These are phyloP conservation scores for Boletellus ananas DNA, from an alignment of 768 basidiomycete genomes.

Conservation along the genomic window DNA sequence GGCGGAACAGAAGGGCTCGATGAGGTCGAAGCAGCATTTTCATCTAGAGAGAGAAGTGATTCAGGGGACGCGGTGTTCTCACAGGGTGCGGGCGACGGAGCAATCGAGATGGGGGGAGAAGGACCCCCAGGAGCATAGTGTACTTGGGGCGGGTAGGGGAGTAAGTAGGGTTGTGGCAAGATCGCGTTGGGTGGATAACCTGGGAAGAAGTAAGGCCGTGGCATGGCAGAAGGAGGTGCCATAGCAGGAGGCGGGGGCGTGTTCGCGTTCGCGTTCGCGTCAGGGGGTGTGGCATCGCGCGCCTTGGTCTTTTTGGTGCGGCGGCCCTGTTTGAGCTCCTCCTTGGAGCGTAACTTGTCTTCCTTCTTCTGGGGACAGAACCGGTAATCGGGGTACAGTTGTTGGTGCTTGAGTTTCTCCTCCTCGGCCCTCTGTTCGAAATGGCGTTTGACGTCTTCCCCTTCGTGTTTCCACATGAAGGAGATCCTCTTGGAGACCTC, in stretches of 20 bases:
- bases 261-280: background rate
- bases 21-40: constrained; percentile 12
- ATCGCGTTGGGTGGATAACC: constrained; percentile 1
- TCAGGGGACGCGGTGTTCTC: background rate
- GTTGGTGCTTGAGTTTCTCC: constrained; percentile 49
- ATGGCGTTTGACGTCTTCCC: constrained; percentile 40
- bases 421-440: constrained; percentile 54
- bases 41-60: constrained; percentile 9
- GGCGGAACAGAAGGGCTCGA: constrained; percentile 7
- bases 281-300: constrained; percentile 16
- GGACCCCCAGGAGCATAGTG: constrained; percentile 38
- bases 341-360: constrained; percentile 40
- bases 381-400: constrained; percentile 52
- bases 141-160: constrained; percentile 25
- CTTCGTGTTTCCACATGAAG: constrained; percentile 59
- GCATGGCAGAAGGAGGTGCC: constrained; percentile 1
- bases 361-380: constrained; percentile 56
- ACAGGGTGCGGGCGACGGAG: constrained; percentile 41
- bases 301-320: constrained; percentile 21
- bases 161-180: constrained; percentile 21
- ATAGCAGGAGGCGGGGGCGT: constrained; percentile 1
- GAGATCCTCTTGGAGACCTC: constrained; percentile 64
- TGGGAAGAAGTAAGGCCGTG: background rate
- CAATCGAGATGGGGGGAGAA: constrained; percentile 52
- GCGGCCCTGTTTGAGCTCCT: constrained; percentile 36